Evolutionary conservation across 164 flowering plant species (phyloP), one percentile per base, ranked within the genome.

Genomic region (Aristolochia californica): DNA sequence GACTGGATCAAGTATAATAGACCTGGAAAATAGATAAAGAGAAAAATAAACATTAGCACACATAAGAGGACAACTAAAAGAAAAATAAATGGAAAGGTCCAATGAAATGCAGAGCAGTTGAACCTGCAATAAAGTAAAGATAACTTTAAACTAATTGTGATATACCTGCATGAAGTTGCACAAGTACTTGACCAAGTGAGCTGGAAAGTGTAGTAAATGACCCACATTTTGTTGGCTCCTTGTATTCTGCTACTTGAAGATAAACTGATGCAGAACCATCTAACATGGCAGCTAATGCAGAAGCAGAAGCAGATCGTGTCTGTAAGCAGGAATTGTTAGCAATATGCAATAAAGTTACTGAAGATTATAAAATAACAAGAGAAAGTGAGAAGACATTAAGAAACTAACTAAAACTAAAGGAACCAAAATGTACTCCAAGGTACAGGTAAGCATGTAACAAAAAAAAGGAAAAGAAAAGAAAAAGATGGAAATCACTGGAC

Each of bases 121-220:
- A n/a, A 21, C 26, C 48, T 12, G 27, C 20, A 57, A 26, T 5
- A 5, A 5, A 45, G 24, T 2, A 57, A 21, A 34, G 16, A 18
- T 17, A 56, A 56, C 47, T 34, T 34, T 11, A 47, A n/a, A 13
- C 9, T 58, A 20, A 40, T 64, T 48, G n/a, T 45, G 49, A 22
- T 40, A 13, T 72, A 86, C 98, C 98, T 49, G 78, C 70, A 73
- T 93, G 96, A 64, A 93, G 90, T 63, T 93, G 94, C 94, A 89
- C 74, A 38, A 93, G 71, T 48, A 85, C 87, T 70, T 83, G 85
- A 57, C 99, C 99, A 64, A 87, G 82, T 23, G 96, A 80, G 68
- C 73, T 83, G 27, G 97, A 87, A 71, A 87, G 87, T 61, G 97
- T 67, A 13, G 81, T 83, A 70, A 80, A 93, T 62, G 97, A 82